These are phyloP conservation scores for Cladorrhinum sp. DNA, from an alignment of 2,329 filamentous ascomycete genomes.

Conservation along the genomic window DNA sequence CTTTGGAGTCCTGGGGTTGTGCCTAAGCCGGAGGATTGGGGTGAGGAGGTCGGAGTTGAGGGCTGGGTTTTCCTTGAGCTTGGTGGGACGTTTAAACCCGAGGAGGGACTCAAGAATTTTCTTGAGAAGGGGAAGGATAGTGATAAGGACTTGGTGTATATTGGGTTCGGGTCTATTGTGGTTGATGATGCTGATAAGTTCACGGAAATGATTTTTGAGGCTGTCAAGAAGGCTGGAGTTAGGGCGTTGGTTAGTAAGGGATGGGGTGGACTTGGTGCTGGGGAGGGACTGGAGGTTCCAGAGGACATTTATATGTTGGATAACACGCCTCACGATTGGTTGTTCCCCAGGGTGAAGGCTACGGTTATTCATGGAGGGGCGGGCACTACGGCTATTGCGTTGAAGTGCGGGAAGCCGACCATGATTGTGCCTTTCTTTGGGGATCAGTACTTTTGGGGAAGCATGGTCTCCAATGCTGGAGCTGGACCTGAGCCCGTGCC, in stretches of 20 bases:
- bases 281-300: slow-evolving; percentile 45
- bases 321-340: slow-evolving; percentile 74
- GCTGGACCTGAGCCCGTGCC: slow-evolving; percentile 66
- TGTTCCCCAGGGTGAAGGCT: slow-evolving; percentile 64
- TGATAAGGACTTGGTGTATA: slow-evolving; percentile 56
- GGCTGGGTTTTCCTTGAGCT: slow-evolving; percentile 77
- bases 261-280: slow-evolving; percentile 68
- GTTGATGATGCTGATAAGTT: slow-evolving; percentile 68
- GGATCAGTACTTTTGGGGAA: slow-evolving; percentile 76
- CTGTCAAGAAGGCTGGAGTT: slow-evolving; percentile 62
- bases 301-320: slow-evolving; percentile 69
- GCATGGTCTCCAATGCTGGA: slow-evolving; percentile 61
- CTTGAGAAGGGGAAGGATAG: slow-evolving; percentile 35
- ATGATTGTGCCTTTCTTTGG: slow-evolving; percentile 80
- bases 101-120: slow-evolving; percentile 53
- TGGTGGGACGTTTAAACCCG: slow-evolving; percentile 59
- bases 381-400: slow-evolving; percentile 70
- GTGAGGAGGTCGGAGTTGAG: slow-evolving; percentile 66
- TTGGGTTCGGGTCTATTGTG: slow-evolving; percentile 74
- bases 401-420: slow-evolving; percentile 68
- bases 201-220: slow-evolving; percentile 69
- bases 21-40: slow-evolving; percentile 67
- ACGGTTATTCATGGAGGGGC: slow-evolving; percentile 77
- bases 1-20: slow-evolving; percentile 66
- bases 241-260: slow-evolving; percentile 71